These are phyloP conservation scores for Trametes maxima DNA, from an alignment of 768 basidiomycete species.

Conservation along the genomic window DNA sequence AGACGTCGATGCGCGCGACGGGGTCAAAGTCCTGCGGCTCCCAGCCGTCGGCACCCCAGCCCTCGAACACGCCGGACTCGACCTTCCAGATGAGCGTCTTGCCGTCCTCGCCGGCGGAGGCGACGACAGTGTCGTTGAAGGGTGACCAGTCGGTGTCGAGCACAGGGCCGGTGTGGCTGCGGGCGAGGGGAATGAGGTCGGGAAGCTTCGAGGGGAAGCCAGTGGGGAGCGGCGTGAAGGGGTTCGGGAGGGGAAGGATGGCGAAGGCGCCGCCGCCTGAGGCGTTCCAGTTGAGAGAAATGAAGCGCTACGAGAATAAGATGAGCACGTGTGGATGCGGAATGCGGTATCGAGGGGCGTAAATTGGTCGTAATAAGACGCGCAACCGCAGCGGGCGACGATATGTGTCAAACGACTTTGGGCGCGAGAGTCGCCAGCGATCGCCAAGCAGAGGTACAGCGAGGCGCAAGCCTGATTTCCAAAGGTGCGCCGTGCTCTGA, in stretches of 20 bases:
- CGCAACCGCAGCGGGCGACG: too few species aligned
- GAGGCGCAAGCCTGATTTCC: too few species aligned
- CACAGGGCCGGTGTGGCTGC: constrained; percentile 80
- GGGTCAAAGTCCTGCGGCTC: constrained; percentile 83
- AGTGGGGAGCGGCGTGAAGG: constrained; percentile 53
- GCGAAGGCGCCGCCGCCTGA: constrained; percentile 94
- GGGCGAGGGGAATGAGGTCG: constrained; percentile 88
- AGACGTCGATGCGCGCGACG: constrained; percentile 75
- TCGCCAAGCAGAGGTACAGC: too few species aligned
- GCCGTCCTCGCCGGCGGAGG: constrained; percentile 92
- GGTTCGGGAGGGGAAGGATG: constrained; percentile 85
- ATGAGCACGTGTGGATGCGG: neutral
- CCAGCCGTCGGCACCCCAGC: constrained; percentile 86
- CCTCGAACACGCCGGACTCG: constrained; percentile 64
- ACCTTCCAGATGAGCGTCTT: constrained; percentile 93
- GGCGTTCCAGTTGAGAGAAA: constrained; percentile 93
- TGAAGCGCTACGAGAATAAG: constrained; percentile 47
- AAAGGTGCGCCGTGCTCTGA: too few species aligned
- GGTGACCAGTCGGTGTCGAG: constrained; percentile 98
- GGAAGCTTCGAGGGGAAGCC: constrained; percentile 79
- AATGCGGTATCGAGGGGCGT: too few species aligned
- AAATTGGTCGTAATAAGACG: too few species aligned
- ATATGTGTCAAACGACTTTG: too few species aligned
- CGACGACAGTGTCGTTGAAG: constrained; percentile 88
- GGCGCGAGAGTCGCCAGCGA: too few species aligned